phyloP scores from a whole-genome alignment of 495 filamentous ascomycete genomes.

The Podospora appendiculata region DNA sequence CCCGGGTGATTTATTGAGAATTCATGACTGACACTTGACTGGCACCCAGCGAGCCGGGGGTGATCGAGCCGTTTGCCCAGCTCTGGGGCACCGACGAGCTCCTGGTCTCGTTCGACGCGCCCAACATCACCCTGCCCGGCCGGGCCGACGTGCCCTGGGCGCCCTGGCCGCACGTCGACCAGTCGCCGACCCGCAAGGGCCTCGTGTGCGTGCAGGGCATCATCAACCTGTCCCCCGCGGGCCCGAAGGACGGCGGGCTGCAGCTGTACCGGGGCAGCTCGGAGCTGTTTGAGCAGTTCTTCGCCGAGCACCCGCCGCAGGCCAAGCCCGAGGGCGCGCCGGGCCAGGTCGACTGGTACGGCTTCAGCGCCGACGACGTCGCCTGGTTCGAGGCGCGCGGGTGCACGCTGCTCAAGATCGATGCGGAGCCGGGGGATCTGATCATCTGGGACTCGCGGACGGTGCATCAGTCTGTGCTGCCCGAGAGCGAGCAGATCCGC shows the following conservation, averaged over 20 bases:
- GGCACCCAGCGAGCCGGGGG: conserved; percentile 20
- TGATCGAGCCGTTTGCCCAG: conserved; percentile 32
- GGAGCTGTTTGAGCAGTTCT: conserved; percentile 24
- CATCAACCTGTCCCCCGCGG: conserved; percentile 35
- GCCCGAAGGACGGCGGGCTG: conserved; percentile 36
- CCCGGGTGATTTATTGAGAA: too few relatives aligned
- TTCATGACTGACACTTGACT: too few relatives aligned
- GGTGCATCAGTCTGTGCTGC: conserved; percentile 20
- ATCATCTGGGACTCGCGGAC: conserved; percentile 36
- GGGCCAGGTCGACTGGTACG: conserved; percentile 32
- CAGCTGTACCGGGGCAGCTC: conserved; percentile 30
- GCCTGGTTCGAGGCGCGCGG: conserved; percentile 31
- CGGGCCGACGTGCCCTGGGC: conserved; percentile 29
- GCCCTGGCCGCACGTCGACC: conserved; percentile 43
- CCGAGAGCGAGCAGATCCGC: background rate
- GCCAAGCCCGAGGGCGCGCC: conserved; percentile 23
- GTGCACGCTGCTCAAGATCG: conserved; percentile 29
- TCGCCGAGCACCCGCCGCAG: conserved; percentile 5
- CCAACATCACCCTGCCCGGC: conserved; percentile 35
- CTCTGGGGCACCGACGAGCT: conserved; percentile 33
- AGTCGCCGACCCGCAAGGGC: conserved; percentile 29
- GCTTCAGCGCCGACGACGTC: conserved; percentile 31
- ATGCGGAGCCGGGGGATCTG: conserved; percentile 35
- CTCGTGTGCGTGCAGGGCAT: conserved; percentile 43
- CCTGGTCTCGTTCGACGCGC: conserved; percentile 39